Percentiles rank a stretch among this genome's conserved stretches.
Conservation (phyloP, 352 stramenopile genomes). For the Aphanomyces astaci region DNA sequence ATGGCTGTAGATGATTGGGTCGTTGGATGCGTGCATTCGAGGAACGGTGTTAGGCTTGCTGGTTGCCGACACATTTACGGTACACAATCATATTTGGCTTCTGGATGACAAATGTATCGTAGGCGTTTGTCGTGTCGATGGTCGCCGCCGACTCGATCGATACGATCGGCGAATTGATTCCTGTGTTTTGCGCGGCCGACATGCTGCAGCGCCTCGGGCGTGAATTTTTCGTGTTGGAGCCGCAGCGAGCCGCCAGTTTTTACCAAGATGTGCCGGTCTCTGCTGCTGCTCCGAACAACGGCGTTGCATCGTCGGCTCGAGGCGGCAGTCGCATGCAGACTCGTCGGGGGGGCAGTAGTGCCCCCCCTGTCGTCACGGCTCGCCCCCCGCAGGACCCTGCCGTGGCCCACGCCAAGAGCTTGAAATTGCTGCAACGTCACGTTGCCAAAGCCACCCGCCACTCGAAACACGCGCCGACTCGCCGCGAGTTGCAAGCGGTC, state of each 20-base stretch:
- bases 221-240: conserved; percentile 52
- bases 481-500: not conserved
- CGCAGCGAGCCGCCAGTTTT: conserved; percentile 3
- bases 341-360: not conserved
- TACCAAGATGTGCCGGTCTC: conserved; percentile 15
- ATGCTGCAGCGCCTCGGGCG: conserved; percentile 63
- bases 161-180: conserved; percentile 71
- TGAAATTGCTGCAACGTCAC: not conserved
- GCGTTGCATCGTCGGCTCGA: not conserved
- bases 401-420: not conserved
- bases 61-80: conserved; percentile 78
- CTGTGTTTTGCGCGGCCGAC: conserved; percentile 71
- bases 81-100: conserved; percentile 25
- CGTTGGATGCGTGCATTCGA: conserved; percentile 73
- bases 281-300: not conserved
- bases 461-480: not conserved
- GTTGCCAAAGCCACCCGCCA: not conserved
- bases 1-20: conserved; percentile 54
- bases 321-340: not conserved
- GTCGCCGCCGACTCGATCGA: conserved; percentile 57
- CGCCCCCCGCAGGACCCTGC: too few relatives aligned
- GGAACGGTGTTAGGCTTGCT: conserved; percentile 75
- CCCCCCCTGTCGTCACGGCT: too few relatives aligned
- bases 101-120: conserved; percentile 8
- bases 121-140: conserved; percentile 79